A percentile compares a stretch with the other conserved stretches of the same genome.
These are phyloP conservation scores for Clausena lansium DNA, from an alignment of 345 rosid genomes.

Conservation along the genomic window DNA sequence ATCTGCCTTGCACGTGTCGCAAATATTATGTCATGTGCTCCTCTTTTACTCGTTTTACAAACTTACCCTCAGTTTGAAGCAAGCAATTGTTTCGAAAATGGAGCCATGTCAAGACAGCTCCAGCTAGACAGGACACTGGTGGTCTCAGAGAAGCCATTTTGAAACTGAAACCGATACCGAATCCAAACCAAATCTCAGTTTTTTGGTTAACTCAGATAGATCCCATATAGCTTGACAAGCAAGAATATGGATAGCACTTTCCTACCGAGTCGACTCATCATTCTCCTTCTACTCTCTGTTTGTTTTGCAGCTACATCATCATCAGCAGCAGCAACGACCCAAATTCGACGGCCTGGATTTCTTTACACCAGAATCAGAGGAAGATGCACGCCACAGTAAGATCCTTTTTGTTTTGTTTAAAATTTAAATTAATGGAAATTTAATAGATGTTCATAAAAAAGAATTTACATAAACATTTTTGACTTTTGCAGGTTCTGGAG, in stretches of 20 bases:
- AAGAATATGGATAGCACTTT: slow-evolving; percentile 20
- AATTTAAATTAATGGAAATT: too few species aligned
- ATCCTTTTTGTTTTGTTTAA: neutral
- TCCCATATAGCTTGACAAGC: neutral
- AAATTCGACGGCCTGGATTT: slow-evolving; percentile 41
- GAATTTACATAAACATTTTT: neutral
- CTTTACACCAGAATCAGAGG: slow-evolving; percentile 67
- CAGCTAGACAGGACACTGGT: neutral
- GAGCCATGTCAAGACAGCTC: neutral
- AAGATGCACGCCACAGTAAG: slow-evolving; percentile 81
- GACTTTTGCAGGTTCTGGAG: slow-evolving; percentile 72
- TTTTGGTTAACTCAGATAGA: too few species aligned
- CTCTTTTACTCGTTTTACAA: too few species aligned
- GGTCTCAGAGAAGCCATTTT: neutral
- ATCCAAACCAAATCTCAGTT: neutral
- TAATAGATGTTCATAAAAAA: too few species aligned
- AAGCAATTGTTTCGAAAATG: slow-evolving; percentile 1
- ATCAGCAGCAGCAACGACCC: neutral
- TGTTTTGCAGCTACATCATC: slow-evolving; percentile 11
- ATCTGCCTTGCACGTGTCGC: too few species aligned
- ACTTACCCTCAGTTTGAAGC: too few species aligned
- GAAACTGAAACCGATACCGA: neutral
- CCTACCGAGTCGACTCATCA: slow-evolving; percentile 23
- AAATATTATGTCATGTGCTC: too few species aligned
- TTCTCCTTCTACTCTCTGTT: slow-evolving; percentile 21